Evolutionary conservation across 768 basidiomycete genomes (phyloP).

Genomic region (Kwoniella dendrophila): DNA sequence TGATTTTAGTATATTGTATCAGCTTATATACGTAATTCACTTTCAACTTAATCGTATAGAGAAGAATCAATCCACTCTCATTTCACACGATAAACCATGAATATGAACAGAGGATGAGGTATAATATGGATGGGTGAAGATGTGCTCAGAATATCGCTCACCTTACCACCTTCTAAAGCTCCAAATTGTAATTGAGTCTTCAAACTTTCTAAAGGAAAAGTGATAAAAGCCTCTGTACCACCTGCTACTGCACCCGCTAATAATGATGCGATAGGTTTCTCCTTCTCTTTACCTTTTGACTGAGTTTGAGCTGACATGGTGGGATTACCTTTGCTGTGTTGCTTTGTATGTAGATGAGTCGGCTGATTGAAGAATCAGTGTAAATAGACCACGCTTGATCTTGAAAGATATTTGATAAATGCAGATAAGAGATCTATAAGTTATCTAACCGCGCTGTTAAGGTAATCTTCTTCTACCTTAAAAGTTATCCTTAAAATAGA

Average conservation of each 20-base stretch:
- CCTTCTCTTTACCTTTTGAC: conserved; percentile 56
- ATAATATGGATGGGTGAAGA: too few species aligned
- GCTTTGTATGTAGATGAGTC: neutral
- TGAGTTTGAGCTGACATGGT: conserved; percentile 11
- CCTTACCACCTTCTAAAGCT: conserved; percentile 56
- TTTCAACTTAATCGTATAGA: too few species aligned
- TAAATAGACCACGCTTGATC: neutral
- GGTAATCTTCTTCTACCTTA: too few species aligned
- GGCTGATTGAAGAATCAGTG: neutral
- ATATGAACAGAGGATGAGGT: neutral
- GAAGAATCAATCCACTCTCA: too few species aligned
- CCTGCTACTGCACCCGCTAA: conserved; percentile 91
- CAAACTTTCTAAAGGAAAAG: conserved; percentile 87
- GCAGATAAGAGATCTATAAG: neutral
- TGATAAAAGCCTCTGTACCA: conserved; percentile 78
- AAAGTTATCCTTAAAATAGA: too few species aligned
- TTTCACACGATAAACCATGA: too few species aligned
- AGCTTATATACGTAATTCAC: too few species aligned
- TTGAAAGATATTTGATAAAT: too few species aligned
- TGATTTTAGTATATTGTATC: neutral
- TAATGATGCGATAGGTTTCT: conserved; percentile 82
- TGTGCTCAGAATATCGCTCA: too few species aligned
- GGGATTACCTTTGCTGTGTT: neutral
- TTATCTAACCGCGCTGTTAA: too few species aligned
- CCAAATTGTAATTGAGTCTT: conserved; percentile 90